Base-by-base conservation (phyloP, 768 basidiomycete genomes). In the Lactifluus volemus region DNA sequence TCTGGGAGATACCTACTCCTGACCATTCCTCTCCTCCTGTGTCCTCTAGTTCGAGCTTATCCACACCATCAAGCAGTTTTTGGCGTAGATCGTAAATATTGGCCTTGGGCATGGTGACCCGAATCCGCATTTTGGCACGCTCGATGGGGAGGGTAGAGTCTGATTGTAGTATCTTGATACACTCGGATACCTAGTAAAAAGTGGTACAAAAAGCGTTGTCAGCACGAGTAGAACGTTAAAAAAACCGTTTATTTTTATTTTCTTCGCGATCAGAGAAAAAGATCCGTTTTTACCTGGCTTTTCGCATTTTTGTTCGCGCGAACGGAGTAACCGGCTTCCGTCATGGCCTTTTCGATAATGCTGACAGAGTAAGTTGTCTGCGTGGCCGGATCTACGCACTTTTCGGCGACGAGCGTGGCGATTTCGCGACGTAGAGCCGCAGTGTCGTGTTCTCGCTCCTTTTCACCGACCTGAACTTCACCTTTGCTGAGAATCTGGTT, bases 261-360 rank as follows among this genome's bases (percentile, higher is more conserved):
- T n/a, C n/a, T n/a, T n/a, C n/a, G n/a, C n/a, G n/a, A n/a, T n/a
- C n/a, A n/a, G n/a, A n/a, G n/a, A n/a, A 34, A 34, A 9, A 9
- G 32, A 5, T 34, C 32, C 9, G 1, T 6, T 34, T 9, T 17
- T 64, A 89, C 92, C 82, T 99, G 97, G 53, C 88, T 89, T 76
- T 99, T 99, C 5, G 94, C 95, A 21, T 82, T 88, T 77, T 98
- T 98, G 65, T 86, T 85, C 49, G 80, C 80, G 67, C 90, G 88
- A 30, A 96, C 88, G 66, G 92, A 96, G 73, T 89, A 95, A 1
- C 95, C 95, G 9, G 91, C 88, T 70, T 98, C 95, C 9, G 84
- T 75, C 96, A 99, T 96, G 0, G 94, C 94, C 73, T 97, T 98
- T 70, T 99, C 97, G 64, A 99, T 92, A 78, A 98, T 92, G 17